phyloP scores from a whole-genome alignment of 1,284 basidiomycete species.

The Austropuccinia psidii region DNA sequence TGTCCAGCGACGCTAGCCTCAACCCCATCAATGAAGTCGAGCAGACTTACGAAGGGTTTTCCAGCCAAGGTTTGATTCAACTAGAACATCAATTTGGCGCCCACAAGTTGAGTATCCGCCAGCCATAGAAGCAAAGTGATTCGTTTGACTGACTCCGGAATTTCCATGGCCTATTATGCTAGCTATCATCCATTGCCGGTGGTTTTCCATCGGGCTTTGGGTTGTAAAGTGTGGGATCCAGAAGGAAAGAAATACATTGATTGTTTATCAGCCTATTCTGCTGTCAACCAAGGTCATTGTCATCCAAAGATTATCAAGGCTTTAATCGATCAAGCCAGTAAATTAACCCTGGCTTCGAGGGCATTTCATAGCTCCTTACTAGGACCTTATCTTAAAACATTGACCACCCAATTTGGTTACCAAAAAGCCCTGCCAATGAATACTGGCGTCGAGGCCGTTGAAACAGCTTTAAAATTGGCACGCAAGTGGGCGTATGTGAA shows the following conservation, averaged over 20 bases:
- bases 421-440: slow-evolving; percentile 99
- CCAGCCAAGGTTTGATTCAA: slow-evolving; percentile 61
- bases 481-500: slow-evolving; percentile 47
- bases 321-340: slow-evolving; percentile 75
- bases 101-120: slow-evolving; percentile 61
- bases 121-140: background rate
- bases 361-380: slow-evolving; percentile 94
- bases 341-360: slow-evolving; percentile 84
- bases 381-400: slow-evolving; percentile 75
- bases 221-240: slow-evolving; percentile 92
- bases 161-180: background rate
- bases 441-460: slow-evolving; percentile 95
- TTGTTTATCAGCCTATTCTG: slow-evolving; percentile 93
- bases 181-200: slow-evolving; percentile 91
- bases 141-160: background rate
- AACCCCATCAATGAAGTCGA: too few species aligned
- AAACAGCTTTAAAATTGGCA: slow-evolving; percentile 60
- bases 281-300: slow-evolving; percentile 76
- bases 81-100: slow-evolving; percentile 76
- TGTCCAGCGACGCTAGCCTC: too few species aligned
- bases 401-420: slow-evolving; percentile 76
- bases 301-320: slow-evolving; percentile 80
- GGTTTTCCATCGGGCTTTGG: slow-evolving; percentile 81
- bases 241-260: slow-evolving; percentile 57
- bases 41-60: slow-evolving; percentile 16